phyloP scores from a whole-genome alignment of 306 rosid genomes.

The Casuarina equisetifolia region DNA sequence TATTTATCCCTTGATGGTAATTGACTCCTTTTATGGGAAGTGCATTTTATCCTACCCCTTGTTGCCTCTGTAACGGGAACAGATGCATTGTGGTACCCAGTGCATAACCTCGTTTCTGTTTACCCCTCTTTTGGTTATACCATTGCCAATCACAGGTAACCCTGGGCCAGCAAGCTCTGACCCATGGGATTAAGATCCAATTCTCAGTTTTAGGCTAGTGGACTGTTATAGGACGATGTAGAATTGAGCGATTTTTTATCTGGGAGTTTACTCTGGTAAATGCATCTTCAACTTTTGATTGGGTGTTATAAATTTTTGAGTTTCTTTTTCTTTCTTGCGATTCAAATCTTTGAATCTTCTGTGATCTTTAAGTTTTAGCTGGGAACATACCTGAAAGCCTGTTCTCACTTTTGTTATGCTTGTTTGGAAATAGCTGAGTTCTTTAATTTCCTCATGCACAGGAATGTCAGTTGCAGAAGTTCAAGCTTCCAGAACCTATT shows the following conservation, averaged over 20 bases:
- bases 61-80: too few relatives aligned
- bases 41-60: background rate
- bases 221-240: background rate
- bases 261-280: background rate
- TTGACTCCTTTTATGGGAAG: background rate
- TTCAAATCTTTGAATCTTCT: background rate
- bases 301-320: too few relatives aligned
- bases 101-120: too few relatives aligned
- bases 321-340: background rate
- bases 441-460: conserved; percentile 37
- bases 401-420: background rate
- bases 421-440: conserved; percentile 4
- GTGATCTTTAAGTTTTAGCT: background rate
- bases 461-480: conserved; percentile 65
- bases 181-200: background rate
- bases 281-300: background rate
- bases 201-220: background rate
- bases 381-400: background rate
- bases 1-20: background rate
- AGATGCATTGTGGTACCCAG: too few relatives aligned
- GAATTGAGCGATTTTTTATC: background rate
- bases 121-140: too few relatives aligned
- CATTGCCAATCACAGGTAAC: too few relatives aligned
- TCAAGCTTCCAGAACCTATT: conserved; percentile 85
- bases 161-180: too few relatives aligned